Evolutionary conservation across 2,329 filamentous ascomycete species (phyloP).

Genomic region (Huntiella decipiens): DNA sequence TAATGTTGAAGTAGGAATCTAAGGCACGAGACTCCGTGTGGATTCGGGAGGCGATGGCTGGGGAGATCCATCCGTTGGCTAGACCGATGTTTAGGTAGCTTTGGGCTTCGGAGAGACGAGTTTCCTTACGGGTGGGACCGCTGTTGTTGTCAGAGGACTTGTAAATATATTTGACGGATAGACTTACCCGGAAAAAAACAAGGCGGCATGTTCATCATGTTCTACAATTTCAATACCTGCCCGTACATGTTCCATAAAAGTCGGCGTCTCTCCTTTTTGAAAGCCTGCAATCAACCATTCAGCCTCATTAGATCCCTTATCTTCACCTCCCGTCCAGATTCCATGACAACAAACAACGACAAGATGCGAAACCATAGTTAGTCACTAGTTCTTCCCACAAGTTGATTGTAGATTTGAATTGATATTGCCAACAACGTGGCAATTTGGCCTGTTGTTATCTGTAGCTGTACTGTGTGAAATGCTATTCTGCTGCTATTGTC

Average conservation of each 20-base stretch:
- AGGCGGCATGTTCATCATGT: constrained; percentile 25
- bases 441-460: not conserved
- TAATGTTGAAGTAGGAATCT: constrained; percentile 70
- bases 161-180: not conserved
- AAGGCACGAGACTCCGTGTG: constrained; percentile 52
- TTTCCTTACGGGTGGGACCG: constrained; percentile 41
- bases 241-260: constrained; percentile 59
- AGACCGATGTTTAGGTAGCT: constrained; percentile 40
- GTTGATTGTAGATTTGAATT: not conserved
- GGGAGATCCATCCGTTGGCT: constrained; percentile 24
- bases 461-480: not conserved
- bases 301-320: constrained; percentile 30
- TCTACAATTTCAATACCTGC: constrained; percentile 38
- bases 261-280: constrained; percentile 58
- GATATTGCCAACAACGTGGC: not conserved
- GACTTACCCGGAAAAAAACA: constrained; percentile 55
- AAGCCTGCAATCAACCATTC: constrained; percentile 63
- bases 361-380: constrained; percentile 28
- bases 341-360: constrained; percentile 73
- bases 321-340: constrained; percentile 47
- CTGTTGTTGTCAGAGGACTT: constrained; percentile 20
- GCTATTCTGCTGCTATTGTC: constrained; percentile 2
- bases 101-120: constrained; percentile 36
- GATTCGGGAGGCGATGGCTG: constrained; percentile 22
- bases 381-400: not conserved